Evolutionary conservation across 306 rosid genomes (phyloP), one percentile per base, ranked within the genome.

Genomic region (Dalbergia oliveri): DNA sequence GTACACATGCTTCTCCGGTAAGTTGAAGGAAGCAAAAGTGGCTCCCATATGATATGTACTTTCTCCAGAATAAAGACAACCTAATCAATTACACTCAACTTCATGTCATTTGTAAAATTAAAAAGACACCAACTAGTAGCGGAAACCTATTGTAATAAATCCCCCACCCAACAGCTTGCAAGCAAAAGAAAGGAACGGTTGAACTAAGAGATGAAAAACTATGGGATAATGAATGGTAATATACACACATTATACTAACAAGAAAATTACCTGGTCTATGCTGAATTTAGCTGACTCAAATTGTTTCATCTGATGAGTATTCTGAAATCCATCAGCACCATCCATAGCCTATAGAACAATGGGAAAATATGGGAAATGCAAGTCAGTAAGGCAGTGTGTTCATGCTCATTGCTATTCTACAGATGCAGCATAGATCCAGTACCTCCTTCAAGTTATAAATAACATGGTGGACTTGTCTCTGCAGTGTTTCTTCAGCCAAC

Each of bases 1-100:
- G 87, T 31, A 86, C 93, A 88, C 94, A 93, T 90, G 88, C 94
- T 85, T 85, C 85, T 90, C 85, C 86, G 90, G 88, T 93, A 95
- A 77, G 93, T 89, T 75, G 90, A 85, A 84, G 94, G 94, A 76
- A 90, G 79, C 81, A 95, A 85, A 73, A 95, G 89, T 68, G 99
- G 98, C 88, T 93, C 97, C 98, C 99, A 95, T 86, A 95, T 88
- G 72, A 95, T 87, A 83, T 83, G 99, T 60, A 91, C 93, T 84
- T 95, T 95, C 83, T 91, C 96, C 81, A 95, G 88, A 82, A 89
- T 90, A 85, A 91, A 95, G 73, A 90, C 88, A 78, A 93, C 99
- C 99, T 93, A 87, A 82, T 84, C 79, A 88, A 66, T 79, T 61
- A 83, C 47, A 21, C 67, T 31, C 69, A 80, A 70, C 62, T 68